phyloP scores from a whole-genome alignment of 129 eudicot genomes.

The Mikania micrantha region DNA sequence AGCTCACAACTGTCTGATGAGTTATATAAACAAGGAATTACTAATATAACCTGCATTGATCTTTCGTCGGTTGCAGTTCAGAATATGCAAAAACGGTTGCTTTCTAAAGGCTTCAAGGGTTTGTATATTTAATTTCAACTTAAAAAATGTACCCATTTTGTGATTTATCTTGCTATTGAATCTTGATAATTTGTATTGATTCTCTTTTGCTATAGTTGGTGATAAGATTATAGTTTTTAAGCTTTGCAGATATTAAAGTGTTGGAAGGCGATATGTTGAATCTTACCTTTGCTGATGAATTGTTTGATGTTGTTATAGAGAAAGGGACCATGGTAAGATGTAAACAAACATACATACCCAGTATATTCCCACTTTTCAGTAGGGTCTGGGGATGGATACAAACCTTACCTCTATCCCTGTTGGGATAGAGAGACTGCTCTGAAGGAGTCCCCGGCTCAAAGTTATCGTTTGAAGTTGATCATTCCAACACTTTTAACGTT shows the following conservation, averaged over 20 bases:
- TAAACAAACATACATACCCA: too few species aligned
- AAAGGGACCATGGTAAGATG: constrained; percentile 88
- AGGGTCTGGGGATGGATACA: too few species aligned
- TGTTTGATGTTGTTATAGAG: constrained; percentile 91
- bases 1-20: constrained; percentile 85
- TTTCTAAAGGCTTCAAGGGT: constrained; percentile 69
- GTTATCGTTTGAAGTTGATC: too few species aligned
- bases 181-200: background rate
- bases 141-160: background rate
- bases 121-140: constrained; percentile 14
- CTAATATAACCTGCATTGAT: constrained; percentile 73
- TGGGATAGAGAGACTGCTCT: too few species aligned
- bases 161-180: background rate
- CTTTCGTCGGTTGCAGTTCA: constrained; percentile 80
- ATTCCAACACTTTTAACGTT: too few species aligned
- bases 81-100: constrained; percentile 55
- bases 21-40: constrained; percentile 72
- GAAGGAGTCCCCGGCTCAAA: too few species aligned
- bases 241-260: constrained; percentile 59
- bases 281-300: constrained; percentile 68
- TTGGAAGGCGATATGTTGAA: constrained; percentile 87
- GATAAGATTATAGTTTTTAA: background rate
- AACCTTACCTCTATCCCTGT: too few species aligned
- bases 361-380: too few species aligned
- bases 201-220: too few species aligned